These are phyloP conservation scores for Penicillium sp. DNA, from an alignment of 2,329 filamentous ascomycete species.

Conservation along the genomic window DNA sequence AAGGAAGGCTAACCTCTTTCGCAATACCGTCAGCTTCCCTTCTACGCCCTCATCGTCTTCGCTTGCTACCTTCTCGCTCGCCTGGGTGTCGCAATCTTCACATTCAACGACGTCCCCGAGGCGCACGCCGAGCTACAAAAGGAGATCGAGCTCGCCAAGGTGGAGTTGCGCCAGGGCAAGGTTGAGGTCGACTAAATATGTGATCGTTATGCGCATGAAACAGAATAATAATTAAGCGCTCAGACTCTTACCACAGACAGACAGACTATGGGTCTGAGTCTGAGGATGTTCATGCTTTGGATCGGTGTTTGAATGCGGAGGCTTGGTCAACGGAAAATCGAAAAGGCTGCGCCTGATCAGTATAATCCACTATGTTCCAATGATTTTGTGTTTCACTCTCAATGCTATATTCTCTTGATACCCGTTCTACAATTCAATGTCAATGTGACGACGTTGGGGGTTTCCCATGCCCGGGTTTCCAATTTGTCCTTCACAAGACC, in stretches of 20 bases:
- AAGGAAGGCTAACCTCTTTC: background rate
- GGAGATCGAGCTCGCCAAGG: slow-evolving; percentile 63
- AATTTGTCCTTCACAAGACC: background rate
- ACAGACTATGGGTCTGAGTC: background rate
- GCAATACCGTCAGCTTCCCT: slow-evolving; percentile 67
- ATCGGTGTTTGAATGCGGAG: slow-evolving; percentile 2
- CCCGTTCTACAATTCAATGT: slow-evolving; percentile 11
- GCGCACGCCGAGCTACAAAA: slow-evolving; percentile 85
- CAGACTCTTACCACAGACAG: background rate
- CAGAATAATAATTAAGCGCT: background rate
- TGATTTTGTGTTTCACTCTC: slow-evolving; percentile 10
- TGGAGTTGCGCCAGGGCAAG: slow-evolving; percentile 43
- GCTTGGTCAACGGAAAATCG: background rate
- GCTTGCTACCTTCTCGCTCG: slow-evolving; percentile 89
- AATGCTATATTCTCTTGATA: slow-evolving; percentile 23
- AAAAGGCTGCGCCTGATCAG: slow-evolving; percentile 4
- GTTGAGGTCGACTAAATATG: slow-evolving; percentile 44
- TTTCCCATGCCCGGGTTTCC: background rate
- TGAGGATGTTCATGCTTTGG: background rate
- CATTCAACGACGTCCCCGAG: slow-evolving; percentile 92
- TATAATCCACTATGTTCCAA: slow-evolving; percentile 13
- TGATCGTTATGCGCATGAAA: background rate
- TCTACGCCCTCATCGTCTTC: slow-evolving; percentile 88
- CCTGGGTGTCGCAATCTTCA: slow-evolving; percentile 87
- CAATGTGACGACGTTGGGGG: background rate